These are phyloP conservation scores for Huntiella omanensis DNA, from an alignment of 2,329 filamentous ascomycete genomes.

Conservation along the genomic window DNA sequence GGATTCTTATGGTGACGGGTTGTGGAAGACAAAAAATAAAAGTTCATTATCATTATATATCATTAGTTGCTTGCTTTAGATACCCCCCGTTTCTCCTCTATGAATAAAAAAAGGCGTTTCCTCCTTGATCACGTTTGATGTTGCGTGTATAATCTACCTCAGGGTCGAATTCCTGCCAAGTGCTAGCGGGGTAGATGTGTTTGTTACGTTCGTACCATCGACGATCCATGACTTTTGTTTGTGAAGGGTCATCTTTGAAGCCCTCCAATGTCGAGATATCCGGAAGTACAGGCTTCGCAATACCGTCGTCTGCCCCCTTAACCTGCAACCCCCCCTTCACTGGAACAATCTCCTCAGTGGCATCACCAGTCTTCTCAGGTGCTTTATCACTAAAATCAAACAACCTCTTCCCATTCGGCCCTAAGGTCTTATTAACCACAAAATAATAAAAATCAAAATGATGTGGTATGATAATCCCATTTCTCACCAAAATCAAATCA, in stretches of 20 bases:
- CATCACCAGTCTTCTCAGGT: conserved; percentile 14
- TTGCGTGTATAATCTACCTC: conserved; percentile 67
- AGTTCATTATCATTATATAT: neutral
- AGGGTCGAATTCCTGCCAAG: conserved; percentile 90
- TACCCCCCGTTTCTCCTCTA: neutral
- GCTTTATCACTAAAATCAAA: conserved; percentile 54
- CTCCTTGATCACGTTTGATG: conserved; percentile 64
- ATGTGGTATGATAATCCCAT: conserved; percentile 87
- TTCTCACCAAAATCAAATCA: conserved; percentile 81
- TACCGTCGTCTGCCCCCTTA: conserved; percentile 14
- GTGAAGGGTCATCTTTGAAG: conserved; percentile 51
- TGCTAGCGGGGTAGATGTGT: conserved; percentile 89
- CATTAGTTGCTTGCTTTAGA: neutral
- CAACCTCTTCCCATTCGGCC: conserved; percentile 50
- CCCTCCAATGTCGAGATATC: conserved; percentile 50
- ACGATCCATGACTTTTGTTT: conserved; percentile 88
- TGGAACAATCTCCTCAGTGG: no score
- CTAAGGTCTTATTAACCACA: conserved; percentile 67
- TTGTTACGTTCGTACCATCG: conserved; percentile 97
- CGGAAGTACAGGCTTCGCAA: conserved; percentile 19
- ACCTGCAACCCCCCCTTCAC: neutral
- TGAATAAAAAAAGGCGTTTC: conserved; percentile 84
- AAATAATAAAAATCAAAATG: conserved; percentile 98
- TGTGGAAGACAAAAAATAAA: neutral
- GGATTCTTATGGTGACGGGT: neutral